phyloP scores from a whole-genome alignment of 2,329 filamentous ascomycete species.

The Fusarium vanettenii region DNA sequence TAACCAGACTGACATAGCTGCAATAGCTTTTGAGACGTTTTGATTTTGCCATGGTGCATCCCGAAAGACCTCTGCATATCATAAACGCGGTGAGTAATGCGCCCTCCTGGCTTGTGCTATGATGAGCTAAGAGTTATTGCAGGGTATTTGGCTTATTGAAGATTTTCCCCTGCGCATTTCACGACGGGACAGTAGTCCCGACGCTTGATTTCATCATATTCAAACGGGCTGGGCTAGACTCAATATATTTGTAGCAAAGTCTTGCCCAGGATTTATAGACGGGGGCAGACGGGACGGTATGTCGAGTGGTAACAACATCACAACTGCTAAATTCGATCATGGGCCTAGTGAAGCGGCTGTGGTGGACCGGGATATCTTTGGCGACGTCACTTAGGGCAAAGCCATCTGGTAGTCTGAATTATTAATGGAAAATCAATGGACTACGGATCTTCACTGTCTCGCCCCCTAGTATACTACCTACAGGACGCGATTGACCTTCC shows the following conservation, averaged over 20 bases:
- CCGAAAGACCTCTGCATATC: constrained; percentile 18
- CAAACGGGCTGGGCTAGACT: neutral
- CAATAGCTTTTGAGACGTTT: constrained; percentile 27
- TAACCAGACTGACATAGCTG: neutral
- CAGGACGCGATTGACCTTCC: neutral
- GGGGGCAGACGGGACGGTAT: neutral
- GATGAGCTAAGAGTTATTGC: neutral
- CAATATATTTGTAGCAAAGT: neutral
- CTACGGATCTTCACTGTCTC: neutral
- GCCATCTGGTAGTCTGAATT: neutral
- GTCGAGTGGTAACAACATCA: neutral
- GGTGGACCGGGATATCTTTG: neutral
- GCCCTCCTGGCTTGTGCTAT: rapidly evolving
- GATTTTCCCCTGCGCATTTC: constrained; percentile 19
- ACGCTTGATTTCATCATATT: neutral
- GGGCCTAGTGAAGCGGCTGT: neutral
- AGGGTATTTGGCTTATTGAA: constrained; percentile 29
- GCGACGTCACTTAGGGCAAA: neutral
- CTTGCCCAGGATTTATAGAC: neutral
- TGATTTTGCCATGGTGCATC: constrained; percentile 20
- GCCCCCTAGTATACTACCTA: neutral
- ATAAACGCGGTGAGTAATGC: constrained; percentile 18
- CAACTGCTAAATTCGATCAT: neutral
- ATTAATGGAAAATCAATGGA: neutral
- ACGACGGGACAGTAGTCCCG: neutral